Evolutionary conservation across 257 asterid species (phyloP).

Genomic region (Anisodus tanguticus): DNA sequence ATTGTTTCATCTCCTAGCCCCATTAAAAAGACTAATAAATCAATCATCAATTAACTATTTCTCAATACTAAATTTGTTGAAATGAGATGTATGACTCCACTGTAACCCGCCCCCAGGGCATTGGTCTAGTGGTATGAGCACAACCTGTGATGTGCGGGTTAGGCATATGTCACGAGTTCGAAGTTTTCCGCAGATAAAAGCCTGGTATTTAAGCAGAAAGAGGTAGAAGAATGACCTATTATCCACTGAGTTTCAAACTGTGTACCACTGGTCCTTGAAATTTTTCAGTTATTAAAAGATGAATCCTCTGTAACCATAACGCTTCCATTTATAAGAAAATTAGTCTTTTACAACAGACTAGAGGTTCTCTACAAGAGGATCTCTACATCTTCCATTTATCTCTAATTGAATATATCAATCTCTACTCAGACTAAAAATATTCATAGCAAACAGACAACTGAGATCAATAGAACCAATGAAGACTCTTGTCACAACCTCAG

Average conservation of each 20-base stretch:
- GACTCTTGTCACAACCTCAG: neutral
- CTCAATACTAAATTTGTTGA: neutral
- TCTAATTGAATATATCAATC: neutral
- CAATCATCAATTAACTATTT: neutral
- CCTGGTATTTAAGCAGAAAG: neutral
- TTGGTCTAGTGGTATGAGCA: neutral
- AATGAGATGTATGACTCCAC: neutral
- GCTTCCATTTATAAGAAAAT: neutral
- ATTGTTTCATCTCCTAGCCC: neutral
- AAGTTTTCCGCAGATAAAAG: neutral
- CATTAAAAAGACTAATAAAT: neutral
- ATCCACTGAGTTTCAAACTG: neutral
- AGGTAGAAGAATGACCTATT: neutral
- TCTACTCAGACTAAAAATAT: neutral
- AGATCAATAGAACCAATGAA: neutral
- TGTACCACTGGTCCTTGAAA: neutral
- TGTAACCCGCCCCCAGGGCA: neutral
- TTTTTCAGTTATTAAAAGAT: neutral
- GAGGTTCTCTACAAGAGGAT: conserved; percentile 18
- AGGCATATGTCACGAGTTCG: neutral
- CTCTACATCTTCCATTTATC: neutral
- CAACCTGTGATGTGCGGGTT: neutral
- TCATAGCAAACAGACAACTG: neutral
- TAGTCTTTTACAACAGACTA: neutral
- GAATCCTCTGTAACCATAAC: conserved; percentile 2